Evolutionary conservation across 192 early-diverging fungal species (phyloP), one percentile per base, ranked within the genome.

Genomic region (Anaeromyces robustus): DNA sequence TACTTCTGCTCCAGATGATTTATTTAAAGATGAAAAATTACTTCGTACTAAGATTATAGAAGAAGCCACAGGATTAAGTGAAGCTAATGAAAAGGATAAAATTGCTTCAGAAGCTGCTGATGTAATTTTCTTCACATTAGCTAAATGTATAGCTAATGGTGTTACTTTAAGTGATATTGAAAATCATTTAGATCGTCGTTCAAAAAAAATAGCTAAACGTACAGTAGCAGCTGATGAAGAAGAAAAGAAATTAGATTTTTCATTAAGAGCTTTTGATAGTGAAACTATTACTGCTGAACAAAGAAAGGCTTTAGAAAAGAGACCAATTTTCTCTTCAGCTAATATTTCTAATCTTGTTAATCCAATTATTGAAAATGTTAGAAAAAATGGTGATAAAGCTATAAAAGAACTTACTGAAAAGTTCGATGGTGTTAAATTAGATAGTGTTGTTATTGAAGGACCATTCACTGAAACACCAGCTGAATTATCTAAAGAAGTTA

Each of bases 71-170:
- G 97, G 98, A 85, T 83, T 99, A 31, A 95, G 94, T 78, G 91
- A 94, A 29, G 96, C 97, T 59, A 87, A 82, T 2, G 85, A 82
- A 1, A 85, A 87, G 43, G 91, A 92, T 19, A 94, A 98, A 12
- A 92, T 98, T 85, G 95, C 96, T 4, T 96, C 93, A 89, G 96
- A 99, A 86, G 93, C 96, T 13, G 97, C 97, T 22, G 97, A 99
- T 84, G 83, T 98, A 79, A 89, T 99, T 80, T 99, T 97, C 87
- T 99, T 99, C 88, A 92, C 95, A 12, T 85, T 99, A 81, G 91
- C 90, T 79, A 96, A 95, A 82, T 96, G 95, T 85, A 90, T 94
- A 0, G 89, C 92, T 77, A 87, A 89, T 34, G 96, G 94, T 37
- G 96, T 98, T 4, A 85, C 86, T 14, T 86, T 99, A 59, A 82